Evolutionary conservation across 2,329 filamentous ascomycete species (phyloP), one percentile per base, ranked within the genome.

Genomic region (Alternaria ethzedia): DNA sequence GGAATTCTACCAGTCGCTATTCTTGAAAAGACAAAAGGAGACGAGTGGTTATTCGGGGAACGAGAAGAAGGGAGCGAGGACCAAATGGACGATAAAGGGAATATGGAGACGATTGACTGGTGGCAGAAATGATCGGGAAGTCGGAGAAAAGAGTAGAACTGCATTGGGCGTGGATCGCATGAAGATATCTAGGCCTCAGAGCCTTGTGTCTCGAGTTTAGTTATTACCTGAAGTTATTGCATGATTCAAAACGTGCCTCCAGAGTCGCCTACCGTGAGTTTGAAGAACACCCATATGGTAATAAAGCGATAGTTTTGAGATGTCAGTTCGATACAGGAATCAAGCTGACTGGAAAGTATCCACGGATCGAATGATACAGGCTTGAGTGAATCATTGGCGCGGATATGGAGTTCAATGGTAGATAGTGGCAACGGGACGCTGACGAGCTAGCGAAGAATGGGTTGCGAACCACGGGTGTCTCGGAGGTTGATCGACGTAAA

Each of bases 1-100:
- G 6, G 51, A 64, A 3, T 64, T 69, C 44, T 66, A 56, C 11
- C 55, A 59, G 7, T 57, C 59, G 7, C 12, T 69, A 17, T 65
- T 67, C 47, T 30, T 52, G 5, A 60, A 56, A n/a, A 61, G 60
- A 25, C 26, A 50, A 44, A 30, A 28, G 47, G 56, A 50, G 10
- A 58, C 57, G 54, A 23, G 57, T 25, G 49, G 10, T 6, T 20
- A 32, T 12, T 12, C 6, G 25, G 2, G 21, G 44, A n/a, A 26
- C 21, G 25, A 52, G 44, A 23, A 26, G 12, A 23, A 26, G n/a
- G 26, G 21, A 43, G 13, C 12, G 13, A 7, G 4, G 28, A 41
- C 26, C 13, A 11, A 11, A 5, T 43, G 54, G 32, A 57, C 21
- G 44, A 25, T 57, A 9, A 54, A 30, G 13, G n/a, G 54, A 17